Base-by-base conservation (phyloP, 2,329 filamentous ascomycete species). In the Fusarium protoensiforme region DNA sequence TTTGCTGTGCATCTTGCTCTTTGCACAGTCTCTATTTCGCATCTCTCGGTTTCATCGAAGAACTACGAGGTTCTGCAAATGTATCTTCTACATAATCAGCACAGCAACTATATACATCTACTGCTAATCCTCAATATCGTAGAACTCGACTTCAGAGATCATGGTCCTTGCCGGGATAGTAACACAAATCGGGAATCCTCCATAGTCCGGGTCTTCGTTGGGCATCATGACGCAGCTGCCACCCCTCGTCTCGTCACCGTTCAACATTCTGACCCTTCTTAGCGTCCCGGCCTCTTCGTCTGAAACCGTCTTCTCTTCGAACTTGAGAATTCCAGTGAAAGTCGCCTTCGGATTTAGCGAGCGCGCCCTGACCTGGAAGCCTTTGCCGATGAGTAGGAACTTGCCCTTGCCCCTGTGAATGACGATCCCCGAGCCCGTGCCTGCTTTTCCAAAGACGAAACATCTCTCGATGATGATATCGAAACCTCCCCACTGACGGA, bases 191-290 rank as follows among this genome's bases (percentile, higher is more conserved):
- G 85, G 85, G 64, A 87, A 88, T 0, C 84, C 85, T 5, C 87
- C 87, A 77, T 88, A 88, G 67, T 89, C 86, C 0, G 86, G 86
- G 46, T 87, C 81, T 48, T 87, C 84, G 65, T 83, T 86, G 2
- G 54, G 48, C 69, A 74, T 74, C 46, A 62, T 41, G 41, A 39
- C 51, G 18, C 22, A 41, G 7, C 29, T 6, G 6, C 66, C 69
- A 36, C 68, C 29, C 8, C 61, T 60, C 2, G 69, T 74, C 36
- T 74, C 66, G 18, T 72, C 71, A 7, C 71, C 69, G 18, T 74
- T 72, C 13, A 72, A 29, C 9, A 27, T 39, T 13, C 69, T 56
- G 8, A 61, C 10, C 1, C 53, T 70, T 13, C 59, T 20, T 10
- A 71, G 8, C 20, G 18, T 22, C 1, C 61, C 53, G 7, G 20